Base-by-base conservation (phyloP, 345 rosid genomes). In the Pelargonium nanum region DNA sequence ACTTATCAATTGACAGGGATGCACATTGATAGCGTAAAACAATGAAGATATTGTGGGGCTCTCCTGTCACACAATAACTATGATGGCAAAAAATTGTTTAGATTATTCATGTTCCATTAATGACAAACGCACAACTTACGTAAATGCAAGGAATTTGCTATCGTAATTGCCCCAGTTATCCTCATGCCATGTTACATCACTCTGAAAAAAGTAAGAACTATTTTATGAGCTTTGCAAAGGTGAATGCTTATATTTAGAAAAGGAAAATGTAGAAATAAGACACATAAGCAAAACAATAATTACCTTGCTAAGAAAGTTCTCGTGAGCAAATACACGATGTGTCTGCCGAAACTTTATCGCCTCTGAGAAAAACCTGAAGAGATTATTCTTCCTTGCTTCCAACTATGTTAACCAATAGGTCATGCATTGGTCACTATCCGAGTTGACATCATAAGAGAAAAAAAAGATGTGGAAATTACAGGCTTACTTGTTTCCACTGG, bases 81-180 rank as follows among this genome's bases (percentile, higher is more conserved):
- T 15, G 53, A 50, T 21, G 16, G 16, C 53, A 19, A 50, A 50
- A 15, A 50, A 50, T 50, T 15, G 4, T n/a, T 7, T 28, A 28
- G 7, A 28, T 28, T 28, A 7, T 28, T 28, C 32, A 28, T 28
- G 48, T 15, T 40, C 15, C 48, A 40, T 17, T 40, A 40, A 12
- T 8, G 48, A 40, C 16, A 40, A 10, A 28, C 7, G 32, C 32
- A 40, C 3, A 40, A 40, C 87, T 76, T 78, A 93, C 96, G 96
- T 93, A 69, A 89, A 93, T 55, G 96, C 97, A 26, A 89, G 87
- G 77, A 93, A 93, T 80, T 80, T 93, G 89, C 96, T 89, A 30
- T 87, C 91, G 15, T 70, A 65, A 56, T 89, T 87, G 64, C 77
- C 84, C 96, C 97, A 93, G 77, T 87, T 78, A 71, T 83, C 84